These are phyloP conservation scores for Lojkania enalia DNA, from an alignment of 2,329 filamentous ascomycete species.

Conservation along the genomic window DNA sequence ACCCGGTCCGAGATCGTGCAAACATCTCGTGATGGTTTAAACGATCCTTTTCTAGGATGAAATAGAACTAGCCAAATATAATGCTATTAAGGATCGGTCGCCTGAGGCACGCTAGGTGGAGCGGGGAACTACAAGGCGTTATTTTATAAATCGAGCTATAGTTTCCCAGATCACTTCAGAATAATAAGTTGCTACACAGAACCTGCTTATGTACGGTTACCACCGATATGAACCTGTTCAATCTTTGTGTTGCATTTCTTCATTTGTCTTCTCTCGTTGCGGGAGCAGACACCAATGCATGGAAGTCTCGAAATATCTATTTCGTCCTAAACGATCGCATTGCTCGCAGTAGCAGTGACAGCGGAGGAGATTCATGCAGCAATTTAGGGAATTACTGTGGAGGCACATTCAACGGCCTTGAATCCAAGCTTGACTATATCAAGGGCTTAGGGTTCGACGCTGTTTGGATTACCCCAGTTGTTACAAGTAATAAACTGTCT, in stretches of 20 bases:
- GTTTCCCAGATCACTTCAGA: no score
- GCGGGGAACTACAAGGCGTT: no score
- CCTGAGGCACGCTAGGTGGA: no score
- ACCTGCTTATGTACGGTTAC: no score
- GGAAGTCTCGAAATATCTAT: conserved; percentile 45
- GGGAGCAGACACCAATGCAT: conserved; percentile 37
- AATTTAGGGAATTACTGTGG: conserved; percentile 52
- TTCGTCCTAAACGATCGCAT: conserved; percentile 43
- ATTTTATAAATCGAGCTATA: no score
- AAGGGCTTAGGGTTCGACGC: conserved; percentile 55
- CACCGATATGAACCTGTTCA: conserved; percentile 18
- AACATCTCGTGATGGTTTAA: no score
- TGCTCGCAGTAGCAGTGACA: conserved; percentile 38
- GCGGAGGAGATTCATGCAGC: conserved; percentile 33
- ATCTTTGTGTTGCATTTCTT: conserved; percentile 16
- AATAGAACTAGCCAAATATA: no score
- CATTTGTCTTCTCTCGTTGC: conserved; percentile 24
- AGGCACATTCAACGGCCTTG: conserved; percentile 55
- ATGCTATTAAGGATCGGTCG: no score
- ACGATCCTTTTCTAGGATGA: no score
- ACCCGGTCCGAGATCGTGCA: no score
- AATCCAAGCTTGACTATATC: conserved; percentile 56
- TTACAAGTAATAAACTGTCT: conserved; percentile 40
- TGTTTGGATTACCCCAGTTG: conserved; percentile 51
- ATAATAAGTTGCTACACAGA: no score